A percentile compares a stretch with the other conserved stretches of the same genome.
phyloP scores from a whole-genome alignment of 2,329 filamentous ascomycete species.

The Torrubiella hemipterigena region DNA sequence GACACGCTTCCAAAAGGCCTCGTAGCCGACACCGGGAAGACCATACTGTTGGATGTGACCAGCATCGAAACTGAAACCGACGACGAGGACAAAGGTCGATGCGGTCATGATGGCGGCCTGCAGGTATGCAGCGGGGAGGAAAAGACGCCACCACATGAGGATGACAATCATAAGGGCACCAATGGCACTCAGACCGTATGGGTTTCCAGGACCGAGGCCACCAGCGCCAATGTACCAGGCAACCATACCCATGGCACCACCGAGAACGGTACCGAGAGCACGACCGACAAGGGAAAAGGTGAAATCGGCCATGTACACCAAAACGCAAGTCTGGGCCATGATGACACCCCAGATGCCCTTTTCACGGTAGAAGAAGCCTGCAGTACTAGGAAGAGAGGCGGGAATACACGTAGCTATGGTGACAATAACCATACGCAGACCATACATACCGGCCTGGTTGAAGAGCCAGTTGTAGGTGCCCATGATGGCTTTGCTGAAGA shows the following conservation, averaged over 20 bases:
- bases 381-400: constrained; percentile 24
- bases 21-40: constrained; percentile 32
- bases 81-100: constrained; percentile 27
- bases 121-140: constrained; percentile 15
- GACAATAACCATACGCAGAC: constrained; percentile 32
- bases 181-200: constrained; percentile 35
- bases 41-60: constrained; percentile 29
- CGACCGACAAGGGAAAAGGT: constrained; percentile 30
- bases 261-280: constrained; percentile 29
- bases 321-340: constrained; percentile 34
- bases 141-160: constrained; percentile 22
- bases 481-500: constrained; percentile 14
- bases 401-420: constrained; percentile 31
- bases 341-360: constrained; percentile 41
- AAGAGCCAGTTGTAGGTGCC: constrained; percentile 26
- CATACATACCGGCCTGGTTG: constrained; percentile 30
- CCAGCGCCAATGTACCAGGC: constrained; percentile 40
- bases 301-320: constrained; percentile 39
- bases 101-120: constrained; percentile 19
- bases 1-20: constrained; percentile 33
- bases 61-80: constrained; percentile 35
- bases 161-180: constrained; percentile 24
- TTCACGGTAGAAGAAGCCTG: constrained; percentile 38
- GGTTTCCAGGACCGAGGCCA: constrained; percentile 33
- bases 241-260: constrained; percentile 31